Percentiles rank a stretch among this genome's conserved stretches.
Evolutionary conservation across 768 basidiomycete genomes (phyloP).

Genomic region (Lepiota subincarnata): DNA sequence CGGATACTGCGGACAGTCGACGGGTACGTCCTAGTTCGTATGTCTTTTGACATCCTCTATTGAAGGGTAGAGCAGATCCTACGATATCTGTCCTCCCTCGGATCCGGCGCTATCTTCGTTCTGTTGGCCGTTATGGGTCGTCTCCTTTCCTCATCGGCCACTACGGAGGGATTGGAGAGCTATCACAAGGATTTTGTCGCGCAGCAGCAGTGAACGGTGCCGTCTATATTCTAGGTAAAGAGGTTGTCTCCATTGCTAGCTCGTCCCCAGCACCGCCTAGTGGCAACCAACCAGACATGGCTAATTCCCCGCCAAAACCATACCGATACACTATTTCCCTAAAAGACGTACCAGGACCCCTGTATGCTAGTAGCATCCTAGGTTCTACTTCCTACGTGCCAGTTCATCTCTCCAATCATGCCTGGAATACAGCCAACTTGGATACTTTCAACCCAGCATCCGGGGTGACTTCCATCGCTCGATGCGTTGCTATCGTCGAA

Average conservation of each 20-base stretch:
- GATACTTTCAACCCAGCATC: slow-evolving; percentile 8
- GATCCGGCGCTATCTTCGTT: slow-evolving; percentile 68
- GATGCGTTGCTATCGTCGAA: slow-evolving; percentile 36
- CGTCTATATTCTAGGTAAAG: slow-evolving; percentile 67
- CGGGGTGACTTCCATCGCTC: slow-evolving; percentile 19
- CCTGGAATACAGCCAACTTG: slow-evolving; percentile 12
- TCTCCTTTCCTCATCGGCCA: slow-evolving; percentile 89
- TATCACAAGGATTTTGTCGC: slow-evolving; percentile 88
- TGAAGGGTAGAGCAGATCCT: slow-evolving; percentile 43
- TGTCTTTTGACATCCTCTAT: background rate
- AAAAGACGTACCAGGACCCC: slow-evolving; percentile 55
- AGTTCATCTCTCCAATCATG: slow-evolving; percentile 19
- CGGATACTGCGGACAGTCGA: slow-evolving; percentile 57
- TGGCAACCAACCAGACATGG: background rate
- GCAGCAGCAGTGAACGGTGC: slow-evolving; percentile 78
- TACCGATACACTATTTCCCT: slow-evolving; percentile 42
- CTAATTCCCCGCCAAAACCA: slow-evolving; percentile 10
- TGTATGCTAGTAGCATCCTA: slow-evolving; percentile 53
- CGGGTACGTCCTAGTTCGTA: slow-evolving; percentile 41
- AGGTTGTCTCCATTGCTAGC: slow-evolving; percentile 28
- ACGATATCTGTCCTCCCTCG: slow-evolving; percentile 65
- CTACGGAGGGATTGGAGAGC: slow-evolving; percentile 90
- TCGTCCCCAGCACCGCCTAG: background rate
- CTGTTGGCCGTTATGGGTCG: slow-evolving; percentile 79
- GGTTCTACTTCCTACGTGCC: slow-evolving; percentile 32